phyloP scores from a whole-genome alignment of 495 filamentous ascomycete species.

The Trypethelium eluteriae region DNA sequence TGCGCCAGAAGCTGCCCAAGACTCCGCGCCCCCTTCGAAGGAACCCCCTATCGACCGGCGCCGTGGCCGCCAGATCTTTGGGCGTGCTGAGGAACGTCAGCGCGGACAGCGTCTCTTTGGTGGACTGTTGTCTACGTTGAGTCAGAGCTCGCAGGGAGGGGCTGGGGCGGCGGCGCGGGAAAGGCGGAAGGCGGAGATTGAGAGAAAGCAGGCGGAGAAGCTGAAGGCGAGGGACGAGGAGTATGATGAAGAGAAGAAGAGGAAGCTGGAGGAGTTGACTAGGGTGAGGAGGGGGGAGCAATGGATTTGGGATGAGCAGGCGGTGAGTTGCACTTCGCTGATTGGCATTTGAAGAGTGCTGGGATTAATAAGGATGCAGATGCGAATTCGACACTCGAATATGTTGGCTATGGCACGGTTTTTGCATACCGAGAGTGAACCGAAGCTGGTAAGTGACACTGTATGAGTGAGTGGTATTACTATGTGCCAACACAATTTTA shows the following conservation, averaged over 20 bases:
- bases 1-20: not conserved
- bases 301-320: conserved; percentile 66
- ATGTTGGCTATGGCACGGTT: conserved; percentile 66
- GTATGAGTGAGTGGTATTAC: conserved; percentile 25
- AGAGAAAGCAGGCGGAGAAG: conserved; percentile 81
- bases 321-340: conserved; percentile 48
- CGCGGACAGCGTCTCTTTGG: conserved; percentile 87
- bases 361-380: conserved; percentile 48
- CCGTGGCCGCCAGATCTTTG: not conserved
- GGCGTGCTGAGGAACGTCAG: conserved; percentile 64
- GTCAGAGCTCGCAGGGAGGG: conserved; percentile 51
- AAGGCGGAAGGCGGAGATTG: conserved; percentile 77
- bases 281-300: conserved; percentile 59
- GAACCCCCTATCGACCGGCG: not conserved
- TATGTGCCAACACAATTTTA: conserved; percentile 33
- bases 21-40: not conserved
- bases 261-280: conserved; percentile 53
- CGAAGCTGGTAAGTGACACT: conserved; percentile 56
- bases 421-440: conserved; percentile 64
- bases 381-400: conserved; percentile 67
- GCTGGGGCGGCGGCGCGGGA: conserved; percentile 50
- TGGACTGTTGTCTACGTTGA: conserved; percentile 76
- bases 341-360: not conserved
- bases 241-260: conserved; percentile 59
- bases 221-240: conserved; percentile 65